A percentile compares a stretch with the other conserved stretches of the same genome.
Conservation (phyloP, 2,329 filamentous ascomycete genomes). For the Cercospora nicotianae region DNA sequence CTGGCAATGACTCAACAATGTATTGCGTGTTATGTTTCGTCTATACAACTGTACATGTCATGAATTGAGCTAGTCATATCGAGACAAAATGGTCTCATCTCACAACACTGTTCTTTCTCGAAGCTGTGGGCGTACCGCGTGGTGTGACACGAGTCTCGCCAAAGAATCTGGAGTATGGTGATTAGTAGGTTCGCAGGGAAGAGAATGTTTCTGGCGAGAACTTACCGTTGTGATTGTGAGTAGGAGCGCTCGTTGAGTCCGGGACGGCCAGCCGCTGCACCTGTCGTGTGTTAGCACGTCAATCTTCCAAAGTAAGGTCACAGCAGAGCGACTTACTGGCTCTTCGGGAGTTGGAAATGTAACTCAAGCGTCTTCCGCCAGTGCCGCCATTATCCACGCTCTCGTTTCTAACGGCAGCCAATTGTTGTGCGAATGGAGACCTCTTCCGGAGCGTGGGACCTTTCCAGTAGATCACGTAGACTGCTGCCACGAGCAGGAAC, state of each 20-base stretch:
- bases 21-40: no score
- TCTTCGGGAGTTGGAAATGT: slow-evolving; percentile 19
- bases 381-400: slow-evolving; percentile 28
- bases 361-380: slow-evolving; percentile 29
- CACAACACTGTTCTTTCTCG: slow-evolving; percentile 30
- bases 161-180: slow-evolving; percentile 25
- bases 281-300: no score
- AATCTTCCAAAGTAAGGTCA: no score
- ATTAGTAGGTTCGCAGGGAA: background rate
- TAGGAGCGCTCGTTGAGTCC: slow-evolving; percentile 29
- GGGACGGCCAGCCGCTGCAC: slow-evolving; percentile 16
- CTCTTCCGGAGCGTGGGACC: slow-evolving; percentile 54
- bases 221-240: slow-evolving; percentile 31
- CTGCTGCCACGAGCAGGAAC: slow-evolving; percentile 53
- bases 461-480: slow-evolving; percentile 60
- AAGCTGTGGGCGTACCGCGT: slow-evolving; percentile 32
- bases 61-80: background rate
- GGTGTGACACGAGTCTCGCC: slow-evolving; percentile 34
- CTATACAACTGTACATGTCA: background rate
- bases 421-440: slow-evolving; percentile 55
- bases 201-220: background rate
- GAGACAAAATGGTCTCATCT: background rate
- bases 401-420: slow-evolving; percentile 33
- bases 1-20: background rate
- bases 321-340: no score